phyloP scores from a whole-genome alignment of 805 yeast genomes.

The Hanseniaspora singularis region DNA sequence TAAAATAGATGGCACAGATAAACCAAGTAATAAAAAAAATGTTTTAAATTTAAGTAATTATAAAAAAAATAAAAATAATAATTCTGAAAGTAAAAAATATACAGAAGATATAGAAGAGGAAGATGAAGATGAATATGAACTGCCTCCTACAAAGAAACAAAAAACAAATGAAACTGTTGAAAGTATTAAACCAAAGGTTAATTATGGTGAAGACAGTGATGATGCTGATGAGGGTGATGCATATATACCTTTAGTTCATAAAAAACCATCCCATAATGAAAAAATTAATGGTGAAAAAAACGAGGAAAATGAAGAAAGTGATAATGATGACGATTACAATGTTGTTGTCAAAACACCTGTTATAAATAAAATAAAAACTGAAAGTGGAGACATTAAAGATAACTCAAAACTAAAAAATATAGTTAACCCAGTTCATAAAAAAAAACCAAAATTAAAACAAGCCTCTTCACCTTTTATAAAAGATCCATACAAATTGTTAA shows the following conservation, averaged over 20 bases:
- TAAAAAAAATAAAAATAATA: not conserved
- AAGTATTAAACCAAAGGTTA: not conserved
- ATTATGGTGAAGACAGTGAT: not conserved
- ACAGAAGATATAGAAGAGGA: not conserved
- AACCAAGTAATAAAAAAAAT: no score
- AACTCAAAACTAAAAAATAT: no score
- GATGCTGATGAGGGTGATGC: conserved; percentile 12
- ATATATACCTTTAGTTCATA: conserved; percentile 1
- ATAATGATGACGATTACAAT: conserved; percentile 9
- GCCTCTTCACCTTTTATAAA: not conserved
- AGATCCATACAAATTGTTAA: conserved; percentile 11
- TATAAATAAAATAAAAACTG: not conserved
- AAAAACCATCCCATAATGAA: not conserved
- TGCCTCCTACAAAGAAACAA: not conserved
- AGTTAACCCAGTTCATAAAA: no score
- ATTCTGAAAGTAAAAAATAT: not conserved
- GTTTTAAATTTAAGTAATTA: conserved; percentile 4
- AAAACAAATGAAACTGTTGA: not conserved
- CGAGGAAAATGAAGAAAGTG: not conserved
- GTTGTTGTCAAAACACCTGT: not conserved
- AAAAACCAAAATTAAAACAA: not conserved
- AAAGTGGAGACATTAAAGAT: not conserved
- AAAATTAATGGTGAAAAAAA: not conserved
- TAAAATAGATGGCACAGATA: not conserved
- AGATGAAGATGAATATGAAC: not conserved